Percentiles rank a stretch among this genome's conserved stretches.
These are phyloP conservation scores for Phytophthora pini DNA, from an alignment of 352 stramenopile species.

Conservation along the genomic window DNA sequence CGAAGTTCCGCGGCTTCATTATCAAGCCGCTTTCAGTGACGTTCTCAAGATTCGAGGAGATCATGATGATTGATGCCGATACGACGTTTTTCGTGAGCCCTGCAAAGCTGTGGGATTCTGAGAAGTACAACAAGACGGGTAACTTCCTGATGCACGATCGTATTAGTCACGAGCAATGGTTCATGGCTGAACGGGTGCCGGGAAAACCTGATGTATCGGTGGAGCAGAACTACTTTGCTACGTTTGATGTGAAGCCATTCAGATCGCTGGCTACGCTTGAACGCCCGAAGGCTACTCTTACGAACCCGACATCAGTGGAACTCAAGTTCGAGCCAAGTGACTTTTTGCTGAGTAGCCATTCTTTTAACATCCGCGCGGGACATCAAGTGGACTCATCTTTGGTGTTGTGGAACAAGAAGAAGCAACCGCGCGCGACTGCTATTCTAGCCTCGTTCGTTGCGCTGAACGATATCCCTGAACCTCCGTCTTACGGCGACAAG, in stretches of 20 bases:
- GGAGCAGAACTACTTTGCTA: conserved; percentile 39
- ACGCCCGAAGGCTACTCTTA: conserved; percentile 19
- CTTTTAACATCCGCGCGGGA: conserved; percentile 41
- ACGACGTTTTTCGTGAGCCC: conserved; percentile 58
- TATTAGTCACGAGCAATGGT: conserved; percentile 37
- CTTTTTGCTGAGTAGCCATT: conserved; percentile 37
- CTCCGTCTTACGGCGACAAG: conserved; percentile 57
- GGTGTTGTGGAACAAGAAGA: conserved; percentile 51
- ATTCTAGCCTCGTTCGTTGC: conserved; percentile 48
- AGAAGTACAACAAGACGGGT: conserved; percentile 54
- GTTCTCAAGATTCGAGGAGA: conserved; percentile 62
- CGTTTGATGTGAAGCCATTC: conserved; percentile 33
- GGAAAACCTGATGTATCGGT: conserved; percentile 25
- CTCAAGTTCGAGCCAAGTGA: conserved; percentile 38
- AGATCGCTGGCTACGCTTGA: conserved; percentile 27
- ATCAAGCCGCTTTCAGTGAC: conserved; percentile 58
- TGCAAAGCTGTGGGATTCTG: conserved; percentile 45
- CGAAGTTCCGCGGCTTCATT: conserved; percentile 53
- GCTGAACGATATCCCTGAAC: conserved; percentile 19
- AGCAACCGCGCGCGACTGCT: conserved; percentile 43
- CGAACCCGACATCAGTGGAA: conserved; percentile 20
- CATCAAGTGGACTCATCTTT: conserved; percentile 57
- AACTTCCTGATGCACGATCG: conserved; percentile 70
- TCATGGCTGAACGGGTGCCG: conserved; percentile 30
- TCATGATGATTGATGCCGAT: conserved; percentile 73